phyloP scores from a whole-genome alignment of 345 rosid genomes.

The Salix arbutifolia region DNA sequence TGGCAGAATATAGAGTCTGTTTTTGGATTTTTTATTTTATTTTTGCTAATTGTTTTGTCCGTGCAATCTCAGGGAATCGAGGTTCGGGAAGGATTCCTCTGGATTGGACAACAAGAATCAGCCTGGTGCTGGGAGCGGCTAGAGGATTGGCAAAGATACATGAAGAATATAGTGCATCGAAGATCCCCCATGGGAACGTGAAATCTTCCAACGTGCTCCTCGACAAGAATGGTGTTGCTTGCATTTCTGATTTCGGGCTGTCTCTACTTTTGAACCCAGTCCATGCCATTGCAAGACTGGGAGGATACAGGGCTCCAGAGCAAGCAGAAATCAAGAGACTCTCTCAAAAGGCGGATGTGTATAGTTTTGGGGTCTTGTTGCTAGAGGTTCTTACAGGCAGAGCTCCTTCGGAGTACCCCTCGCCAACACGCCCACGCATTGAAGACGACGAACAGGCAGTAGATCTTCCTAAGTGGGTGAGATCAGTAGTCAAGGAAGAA shows the following conservation, averaged over 20 bases:
- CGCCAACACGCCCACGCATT: constrained; percentile 54
- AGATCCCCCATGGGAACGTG: constrained; percentile 82
- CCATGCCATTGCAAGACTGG: constrained; percentile 77
- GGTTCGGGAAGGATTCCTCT: constrained; percentile 89
- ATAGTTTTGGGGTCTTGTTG: constrained; percentile 78
- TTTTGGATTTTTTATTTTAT: background rate
- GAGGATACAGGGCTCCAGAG: constrained; percentile 96
- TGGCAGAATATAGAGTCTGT: too few relatives aligned
- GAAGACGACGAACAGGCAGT: constrained; percentile 56
- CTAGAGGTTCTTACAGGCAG: constrained; percentile 84
- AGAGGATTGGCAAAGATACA: constrained; percentile 82
- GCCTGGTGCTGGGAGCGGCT: constrained; percentile 83
- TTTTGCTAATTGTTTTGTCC: background rate
- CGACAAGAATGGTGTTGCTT: constrained; percentile 81
- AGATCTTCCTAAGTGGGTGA: constrained; percentile 91
- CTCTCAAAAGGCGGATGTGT: constrained; percentile 82
- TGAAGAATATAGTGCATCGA: constrained; percentile 53
- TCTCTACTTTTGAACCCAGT: constrained; percentile 77
- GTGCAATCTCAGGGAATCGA: constrained; percentile 48
- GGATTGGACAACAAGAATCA: constrained; percentile 97
- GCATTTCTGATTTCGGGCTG: constrained; percentile 82
- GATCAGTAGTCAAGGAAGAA: constrained; percentile 91
- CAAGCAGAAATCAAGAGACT: constrained; percentile 75
- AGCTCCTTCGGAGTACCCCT: constrained; percentile 67
- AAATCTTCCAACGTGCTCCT: constrained; percentile 78